phyloP scores from a whole-genome alignment of 2,329 filamentous ascomycete genomes.

The Dendryphion nanum region DNA sequence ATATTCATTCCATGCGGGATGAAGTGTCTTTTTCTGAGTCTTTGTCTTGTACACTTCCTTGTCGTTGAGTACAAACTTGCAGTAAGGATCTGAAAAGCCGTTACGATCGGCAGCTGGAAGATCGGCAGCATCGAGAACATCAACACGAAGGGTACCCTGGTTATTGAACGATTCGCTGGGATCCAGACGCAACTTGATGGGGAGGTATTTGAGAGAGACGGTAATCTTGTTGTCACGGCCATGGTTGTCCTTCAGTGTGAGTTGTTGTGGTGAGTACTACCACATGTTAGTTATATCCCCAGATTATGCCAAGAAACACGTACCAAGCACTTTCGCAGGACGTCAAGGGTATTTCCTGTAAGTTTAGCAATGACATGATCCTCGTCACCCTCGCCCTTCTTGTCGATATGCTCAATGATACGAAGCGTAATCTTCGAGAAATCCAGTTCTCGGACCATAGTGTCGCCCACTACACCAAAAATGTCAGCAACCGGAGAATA shows the following conservation, averaged over 20 bases:
- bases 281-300: conserved; percentile 11
- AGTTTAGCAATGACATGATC: conserved; percentile 79
- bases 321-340: conserved; percentile 82
- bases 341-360: conserved; percentile 80
- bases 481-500: conserved; percentile 20
- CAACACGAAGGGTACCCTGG: conserved; percentile 92
- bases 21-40: conserved; percentile 92
- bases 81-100: conserved; percentile 95
- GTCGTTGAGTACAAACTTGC: conserved; percentile 88
- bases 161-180: conserved; percentile 98
- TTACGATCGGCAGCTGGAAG: conserved; percentile 95
- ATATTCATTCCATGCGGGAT: conserved; percentile 93
- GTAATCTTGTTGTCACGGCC: conserved; percentile 77
- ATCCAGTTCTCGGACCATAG: conserved; percentile 94
- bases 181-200: conserved; percentile 89
- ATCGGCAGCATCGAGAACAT: conserved; percentile 80
- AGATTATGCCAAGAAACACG: conserved; percentile 35
- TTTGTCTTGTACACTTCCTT: conserved; percentile 94
- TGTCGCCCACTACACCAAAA: conserved; percentile 67
- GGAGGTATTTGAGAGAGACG: conserved; percentile 92
- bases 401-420: conserved; percentile 76
- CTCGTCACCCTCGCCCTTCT: conserved; percentile 65
- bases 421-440: conserved; percentile 90
- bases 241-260: conserved; percentile 76
- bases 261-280: conserved; percentile 82